A percentile compares a stretch with the other conserved stretches of the same genome.
phyloP scores from a whole-genome alignment of 1,284 basidiomycete genomes.

The Pseudozyma thailandica region DNA sequence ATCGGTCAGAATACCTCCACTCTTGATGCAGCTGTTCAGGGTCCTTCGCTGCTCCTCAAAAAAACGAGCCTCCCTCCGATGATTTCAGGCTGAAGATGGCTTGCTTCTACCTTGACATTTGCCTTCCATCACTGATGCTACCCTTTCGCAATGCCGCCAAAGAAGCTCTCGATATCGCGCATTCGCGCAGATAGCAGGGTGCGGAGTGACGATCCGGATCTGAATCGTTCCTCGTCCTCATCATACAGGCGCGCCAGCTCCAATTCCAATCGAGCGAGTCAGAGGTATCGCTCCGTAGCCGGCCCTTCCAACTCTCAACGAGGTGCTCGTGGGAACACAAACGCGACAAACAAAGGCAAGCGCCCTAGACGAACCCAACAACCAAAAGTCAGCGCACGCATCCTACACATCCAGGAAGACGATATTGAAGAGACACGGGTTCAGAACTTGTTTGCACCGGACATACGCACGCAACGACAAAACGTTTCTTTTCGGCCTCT shows the following conservation, averaged over 20 bases:
- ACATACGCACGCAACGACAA: constrained; percentile 13
- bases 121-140: not conserved
- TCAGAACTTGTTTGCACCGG: constrained; percentile 36
- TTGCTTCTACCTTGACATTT: not conserved
- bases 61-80: too few species aligned
- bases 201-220: constrained; percentile 37
- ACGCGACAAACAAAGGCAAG: not conserved
- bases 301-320: not conserved
- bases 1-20: constrained; percentile 1
- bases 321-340: not conserved
- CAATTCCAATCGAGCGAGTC: constrained; percentile 13
- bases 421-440: constrained; percentile 31
- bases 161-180: constrained; percentile 32
- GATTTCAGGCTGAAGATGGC: too few species aligned
- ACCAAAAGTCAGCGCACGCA: constrained; percentile 29
- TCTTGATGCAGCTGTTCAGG: too few species aligned
- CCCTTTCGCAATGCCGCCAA: constrained; percentile 21
- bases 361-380: constrained; percentile 12
- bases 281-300: constrained; percentile 17
- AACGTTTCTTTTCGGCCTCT: constrained; percentile 34
- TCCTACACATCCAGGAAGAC: constrained; percentile 28
- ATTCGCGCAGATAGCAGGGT: constrained; percentile 30
- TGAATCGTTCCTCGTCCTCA: constrained; percentile 26
- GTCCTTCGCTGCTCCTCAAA: not conserved
- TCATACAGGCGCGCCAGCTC: constrained; percentile 3